Percentiles rank a stretch among this genome's conserved stretches.
Evolutionary conservation across 1,284 basidiomycete genomes (phyloP).

Genomic region (Cutaneotrichosporon sp.): DNA sequence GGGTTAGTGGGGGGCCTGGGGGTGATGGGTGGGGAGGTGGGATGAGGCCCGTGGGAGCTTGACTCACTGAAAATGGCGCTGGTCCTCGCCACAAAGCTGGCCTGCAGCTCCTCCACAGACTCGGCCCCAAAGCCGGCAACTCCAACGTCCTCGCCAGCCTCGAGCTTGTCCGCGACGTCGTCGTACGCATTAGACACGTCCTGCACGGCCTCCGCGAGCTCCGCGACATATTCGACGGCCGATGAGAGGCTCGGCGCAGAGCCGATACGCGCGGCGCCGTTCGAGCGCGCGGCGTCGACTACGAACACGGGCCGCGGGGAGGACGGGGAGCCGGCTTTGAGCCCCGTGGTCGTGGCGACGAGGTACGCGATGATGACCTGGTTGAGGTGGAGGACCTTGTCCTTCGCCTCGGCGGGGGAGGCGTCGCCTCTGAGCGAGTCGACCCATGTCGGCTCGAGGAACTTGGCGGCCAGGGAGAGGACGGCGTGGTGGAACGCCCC

Average conservation of each 20-base stretch:
- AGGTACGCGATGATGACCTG: conserved; percentile 46
- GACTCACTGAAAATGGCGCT: conserved; percentile 21
- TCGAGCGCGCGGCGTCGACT: conserved; percentile 35
- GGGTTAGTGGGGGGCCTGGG: not conserved
- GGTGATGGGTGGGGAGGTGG: too few relatives aligned
- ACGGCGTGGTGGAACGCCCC: conserved; percentile 81
- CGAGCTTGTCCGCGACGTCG: conserved; percentile 30
- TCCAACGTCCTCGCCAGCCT: conserved; percentile 29
- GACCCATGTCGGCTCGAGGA: conserved; percentile 69
- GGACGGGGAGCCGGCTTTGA: conserved; percentile 38
- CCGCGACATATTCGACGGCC: conserved; percentile 37
- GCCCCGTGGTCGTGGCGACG: conserved; percentile 33
- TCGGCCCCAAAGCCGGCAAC: conserved; percentile 15
- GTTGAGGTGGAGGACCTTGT: conserved; percentile 40
- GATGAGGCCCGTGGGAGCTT: too few relatives aligned
- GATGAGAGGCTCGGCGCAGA: conserved; percentile 40
- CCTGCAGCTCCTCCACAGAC: conserved; percentile 22
- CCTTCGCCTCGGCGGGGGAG: conserved; percentile 7
- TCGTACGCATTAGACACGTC: conserved; percentile 39
- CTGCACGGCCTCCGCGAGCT: conserved; percentile 37
- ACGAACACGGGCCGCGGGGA: conserved; percentile 40
- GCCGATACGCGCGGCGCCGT: conserved; percentile 24
- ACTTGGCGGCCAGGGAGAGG: conserved; percentile 71
- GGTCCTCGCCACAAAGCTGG: conserved; percentile 11
- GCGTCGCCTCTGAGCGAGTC: too few relatives aligned